Evolutionary conservation across 768 basidiomycete species (phyloP), one percentile per base, ranked within the genome.

Genomic region (Piloderma croceum): DNA sequence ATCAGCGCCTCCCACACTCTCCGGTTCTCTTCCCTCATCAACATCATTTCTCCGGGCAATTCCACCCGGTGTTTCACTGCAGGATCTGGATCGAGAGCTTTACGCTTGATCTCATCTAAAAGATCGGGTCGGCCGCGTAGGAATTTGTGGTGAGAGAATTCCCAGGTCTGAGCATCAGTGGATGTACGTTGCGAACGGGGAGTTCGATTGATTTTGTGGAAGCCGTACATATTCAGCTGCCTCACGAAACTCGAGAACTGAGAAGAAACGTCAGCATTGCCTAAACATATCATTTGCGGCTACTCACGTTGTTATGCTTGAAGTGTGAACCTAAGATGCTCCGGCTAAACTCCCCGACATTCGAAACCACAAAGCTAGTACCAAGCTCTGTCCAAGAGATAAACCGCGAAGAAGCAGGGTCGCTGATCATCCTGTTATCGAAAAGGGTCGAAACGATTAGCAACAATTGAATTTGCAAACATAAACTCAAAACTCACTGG

Each of bases 171-270:
- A 24, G 83, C 79, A 53, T 87, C 81, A 10, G 81, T 74, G 10
- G 86, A 82, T 1, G 85, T 84, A 47, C 86, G 77, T 55, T 89
- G 83, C 5, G 87, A 83, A 35, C 89, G 82, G 19, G 87, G 87
- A 4, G 87, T 87, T 77, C 88, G 74, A 60, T 90, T 90, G 64
- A 89, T 89, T 66, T 93, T 93, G 67, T 90, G 89, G 62, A 93
- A 94, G 20, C 90, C 90, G 54, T 92, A 94, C 88, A 93, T 93
- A 71, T 94, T 93, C 48, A 93, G 74, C 58, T 94, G 91, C 49
- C 92, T 81, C 39, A 93, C 90, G 59, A 96, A 94, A 54, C 86
- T 89, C 10, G 88, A 90, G 60, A 96, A 94, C 81, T 94, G 54
- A 7, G 38, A 34, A 25, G 38, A 27, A 31, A 38, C 19, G 36